phyloP scores from a whole-genome alignment of 2,329 filamentous ascomycete genomes.

The Trichoderma aggressivum region DNA sequence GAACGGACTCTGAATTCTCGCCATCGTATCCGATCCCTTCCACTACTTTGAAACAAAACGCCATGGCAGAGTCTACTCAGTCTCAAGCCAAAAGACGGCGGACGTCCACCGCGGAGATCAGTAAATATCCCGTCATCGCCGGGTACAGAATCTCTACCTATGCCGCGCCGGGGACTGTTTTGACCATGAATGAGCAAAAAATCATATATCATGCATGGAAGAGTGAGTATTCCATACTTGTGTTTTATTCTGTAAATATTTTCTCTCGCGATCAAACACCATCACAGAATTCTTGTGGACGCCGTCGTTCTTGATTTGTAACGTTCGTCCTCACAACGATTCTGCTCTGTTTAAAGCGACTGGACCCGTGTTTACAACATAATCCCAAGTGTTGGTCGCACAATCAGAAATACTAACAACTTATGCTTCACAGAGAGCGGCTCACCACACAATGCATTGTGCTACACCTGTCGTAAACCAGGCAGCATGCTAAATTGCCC shows the following conservation, averaged over 20 bases:
- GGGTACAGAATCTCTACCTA: constrained; percentile 8
- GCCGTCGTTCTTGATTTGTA: neutral
- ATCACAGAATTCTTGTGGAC: neutral
- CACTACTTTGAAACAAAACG: neutral
- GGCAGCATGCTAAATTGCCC: neutral
- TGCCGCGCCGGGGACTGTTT: neutral
- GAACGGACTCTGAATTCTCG: too few relatives aligned
- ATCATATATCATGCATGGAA: constrained; percentile 4
- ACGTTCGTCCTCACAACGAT: neutral
- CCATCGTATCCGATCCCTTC: too few relatives aligned
- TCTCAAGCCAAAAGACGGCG: neutral
- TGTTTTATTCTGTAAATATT: neutral
- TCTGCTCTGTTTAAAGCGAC: neutral
- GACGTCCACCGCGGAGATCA: neutral
- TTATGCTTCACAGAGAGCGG: neutral
- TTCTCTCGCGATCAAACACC: neutral
- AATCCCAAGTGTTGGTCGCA: too few relatives aligned
- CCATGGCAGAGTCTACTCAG: neutral
- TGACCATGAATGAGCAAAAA: constrained; percentile 6
- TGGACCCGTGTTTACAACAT: neutral
- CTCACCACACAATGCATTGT: constrained; percentile 1
- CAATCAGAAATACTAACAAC: neutral
- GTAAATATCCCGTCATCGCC: constrained; percentile 4
- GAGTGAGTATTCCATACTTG: neutral
- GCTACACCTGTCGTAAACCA: constrained; percentile 7